Evolutionary conservation across 768 basidiomycete species (phyloP).

Genomic region (Suillus variegatus): DNA sequence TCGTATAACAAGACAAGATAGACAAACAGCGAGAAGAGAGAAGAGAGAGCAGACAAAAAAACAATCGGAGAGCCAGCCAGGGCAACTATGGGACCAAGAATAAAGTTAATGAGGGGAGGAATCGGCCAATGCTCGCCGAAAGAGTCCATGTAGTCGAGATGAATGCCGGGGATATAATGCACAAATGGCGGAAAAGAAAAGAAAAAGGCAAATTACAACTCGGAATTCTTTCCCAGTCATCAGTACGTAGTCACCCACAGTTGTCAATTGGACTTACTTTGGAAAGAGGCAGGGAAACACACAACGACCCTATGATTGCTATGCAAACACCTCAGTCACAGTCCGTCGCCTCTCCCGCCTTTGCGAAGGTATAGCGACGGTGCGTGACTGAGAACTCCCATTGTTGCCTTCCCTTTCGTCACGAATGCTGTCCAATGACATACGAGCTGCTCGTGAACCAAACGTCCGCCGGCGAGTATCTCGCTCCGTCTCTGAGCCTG

Average conservation of each 20-base stretch:
- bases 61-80: slow-evolving; percentile 9
- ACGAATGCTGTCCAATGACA: slow-evolving; percentile 43
- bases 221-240: slow-evolving; percentile 9
- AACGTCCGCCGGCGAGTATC: slow-evolving; percentile 41
- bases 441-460: slow-evolving; percentile 41
- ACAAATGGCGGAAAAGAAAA: slow-evolving; percentile 13
- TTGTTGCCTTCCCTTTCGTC: slow-evolving; percentile 33
- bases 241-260: not conserved
- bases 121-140: slow-evolving; percentile 15
- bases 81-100: slow-evolving; percentile 14
- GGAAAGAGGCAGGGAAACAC: slow-evolving; percentile 7
- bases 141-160: slow-evolving; percentile 23
- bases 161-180: slow-evolving; percentile 27
- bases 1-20: slow-evolving; percentile 20
- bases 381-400: slow-evolving; percentile 45
- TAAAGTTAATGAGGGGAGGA: slow-evolving; percentile 33
- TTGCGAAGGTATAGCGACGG: slow-evolving; percentile 33
- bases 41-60: slow-evolving; percentile 14
- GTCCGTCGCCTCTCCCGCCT: slow-evolving; percentile 48
- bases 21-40: slow-evolving; percentile 22
- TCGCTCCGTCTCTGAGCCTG: slow-evolving; percentile 54
- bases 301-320: slow-evolving; percentile 15
- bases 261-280: slow-evolving; percentile 20
- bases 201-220: slow-evolving; percentile 21
- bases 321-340: slow-evolving; percentile 49